Base-by-base conservation (phyloP, 2,329 filamentous ascomycete genomes). In the Monosporascus sp. region DNA sequence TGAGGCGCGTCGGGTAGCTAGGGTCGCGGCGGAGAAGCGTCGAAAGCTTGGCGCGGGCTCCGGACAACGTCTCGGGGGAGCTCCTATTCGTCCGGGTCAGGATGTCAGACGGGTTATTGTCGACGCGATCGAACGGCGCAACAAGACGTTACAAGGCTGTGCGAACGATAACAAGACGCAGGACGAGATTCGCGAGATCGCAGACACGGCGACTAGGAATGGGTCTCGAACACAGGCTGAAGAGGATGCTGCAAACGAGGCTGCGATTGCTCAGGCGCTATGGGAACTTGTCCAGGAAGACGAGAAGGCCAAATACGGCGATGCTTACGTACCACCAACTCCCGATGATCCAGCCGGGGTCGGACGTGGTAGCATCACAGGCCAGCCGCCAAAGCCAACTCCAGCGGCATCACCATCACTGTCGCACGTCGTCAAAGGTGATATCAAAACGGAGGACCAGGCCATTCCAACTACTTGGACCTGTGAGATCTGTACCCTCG, bases 271-370 rank as follows among this genome's bases (percentile, higher is more conserved):
- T 50, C 85, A 92, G 64, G 91, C 91, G 0, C 76, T 95, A 35
- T 91, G 89, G 74, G 92, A 97, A 63, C 76, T 96, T 18, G 87
- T 94, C 25, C 88, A 95, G 65, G 85, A 96, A 66, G 91, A 96
- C 57, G 81, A 88, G 57, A 72, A 69, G 56, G 64, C 64, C 39
- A 78, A 77, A 60, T 80, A 83, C 57, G 81, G 83, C n/a, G 70
- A 73, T 51, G 76, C 72, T 17, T 79, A 84, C 62, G 74, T 80
- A 51, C 64, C 67, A 54, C 71, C 74, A 0, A 82, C 76, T 52
- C 74, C 76, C 35, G 70, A 76, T 25, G 77, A 78, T 54, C 81
- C 83, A 17, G 74, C 74, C 7, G 78, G 78, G 56, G 69, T 70
- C 58, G 63, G 67, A 50, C 61, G 73, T 61, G 65, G 56, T 45